Conservation (phyloP, 1,284 basidiomycete species). For the Blastosporella zonata region DNA sequence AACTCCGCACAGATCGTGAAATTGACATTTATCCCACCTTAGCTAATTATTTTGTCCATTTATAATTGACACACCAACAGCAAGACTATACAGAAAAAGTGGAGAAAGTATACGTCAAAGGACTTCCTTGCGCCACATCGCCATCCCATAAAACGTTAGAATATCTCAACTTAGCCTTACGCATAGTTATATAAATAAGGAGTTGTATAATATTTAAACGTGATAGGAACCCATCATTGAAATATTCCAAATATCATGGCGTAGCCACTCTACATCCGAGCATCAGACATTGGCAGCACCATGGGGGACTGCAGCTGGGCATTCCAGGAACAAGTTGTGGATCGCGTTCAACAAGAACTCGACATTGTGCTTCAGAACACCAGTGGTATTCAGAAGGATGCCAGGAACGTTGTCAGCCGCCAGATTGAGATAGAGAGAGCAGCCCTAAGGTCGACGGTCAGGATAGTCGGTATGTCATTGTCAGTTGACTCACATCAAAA, state of each 20-base stretch:
- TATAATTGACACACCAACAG: too few relatives aligned
- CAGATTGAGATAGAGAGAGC: slow-evolving; percentile 12
- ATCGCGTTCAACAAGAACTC: slow-evolving; percentile 16
- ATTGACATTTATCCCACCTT: too few relatives aligned
- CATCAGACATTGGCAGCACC: slow-evolving; percentile 12
- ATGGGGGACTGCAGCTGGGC: slow-evolving; percentile 9
- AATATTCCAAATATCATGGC: not conserved
- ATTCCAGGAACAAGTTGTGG: slow-evolving; percentile 10
- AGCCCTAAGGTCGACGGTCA: slow-evolving; percentile 6
- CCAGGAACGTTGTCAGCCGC: slow-evolving; percentile 14
- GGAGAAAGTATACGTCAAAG: not conserved
- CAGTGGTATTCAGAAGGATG: slow-evolving; percentile 16
- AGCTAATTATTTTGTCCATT: too few relatives aligned
- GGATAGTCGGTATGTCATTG: not conserved
- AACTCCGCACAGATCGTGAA: too few relatives aligned
- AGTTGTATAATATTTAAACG: too few relatives aligned
- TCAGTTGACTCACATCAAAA: slow-evolving; percentile 3
- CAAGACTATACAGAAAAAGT: too few relatives aligned
- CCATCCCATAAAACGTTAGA: too few relatives aligned
- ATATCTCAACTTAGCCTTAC: too few relatives aligned
- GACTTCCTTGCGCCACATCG: not conserved
- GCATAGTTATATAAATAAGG: too few relatives aligned
- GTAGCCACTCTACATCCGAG: not conserved
- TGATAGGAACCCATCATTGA: too few relatives aligned
- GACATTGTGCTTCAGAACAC: slow-evolving; percentile 16